These are phyloP conservation scores for Neurospora intermedia DNA, from an alignment of 495 filamentous ascomycete genomes.

Conservation along the genomic window DNA sequence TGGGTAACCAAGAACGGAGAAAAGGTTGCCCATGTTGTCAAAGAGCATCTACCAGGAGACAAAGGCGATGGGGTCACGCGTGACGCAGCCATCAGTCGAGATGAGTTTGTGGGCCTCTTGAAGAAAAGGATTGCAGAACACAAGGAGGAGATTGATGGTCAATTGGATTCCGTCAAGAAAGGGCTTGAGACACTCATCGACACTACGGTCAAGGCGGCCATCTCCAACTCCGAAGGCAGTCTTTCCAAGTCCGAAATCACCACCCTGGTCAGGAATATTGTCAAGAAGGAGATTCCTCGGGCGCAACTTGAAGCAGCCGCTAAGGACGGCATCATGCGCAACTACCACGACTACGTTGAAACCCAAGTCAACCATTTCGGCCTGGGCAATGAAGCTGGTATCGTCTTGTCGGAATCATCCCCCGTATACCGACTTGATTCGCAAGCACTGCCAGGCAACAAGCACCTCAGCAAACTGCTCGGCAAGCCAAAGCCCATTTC, in stretches of 20 bases:
- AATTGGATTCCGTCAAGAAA: constrained; percentile 10
- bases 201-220: not conserved
- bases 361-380: constrained; percentile 33
- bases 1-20: constrained; percentile 28
- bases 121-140: constrained; percentile 7
- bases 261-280: constrained; percentile 22
- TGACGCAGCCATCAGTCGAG: constrained; percentile 8
- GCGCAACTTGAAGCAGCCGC: constrained; percentile 26
- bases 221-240: constrained; percentile 1
- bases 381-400: constrained; percentile 23
- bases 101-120: constrained; percentile 19
- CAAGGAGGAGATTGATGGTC: constrained; percentile 11
- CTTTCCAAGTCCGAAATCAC: constrained; percentile 24
- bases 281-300: constrained; percentile 23
- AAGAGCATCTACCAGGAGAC: constrained; percentile 1
- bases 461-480: not conserved
- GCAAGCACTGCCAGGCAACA: not conserved
- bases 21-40: constrained; percentile 15
- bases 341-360: constrained; percentile 18
- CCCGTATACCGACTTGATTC: not conserved
- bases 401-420: not conserved
- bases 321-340: constrained; percentile 14
- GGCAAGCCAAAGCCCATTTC: not conserved
- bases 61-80: constrained; percentile 1
- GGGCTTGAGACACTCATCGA: constrained; percentile 7